phyloP scores from a whole-genome alignment of 2,329 filamentous ascomycete genomes.

The Colletotrichum filicis region DNA sequence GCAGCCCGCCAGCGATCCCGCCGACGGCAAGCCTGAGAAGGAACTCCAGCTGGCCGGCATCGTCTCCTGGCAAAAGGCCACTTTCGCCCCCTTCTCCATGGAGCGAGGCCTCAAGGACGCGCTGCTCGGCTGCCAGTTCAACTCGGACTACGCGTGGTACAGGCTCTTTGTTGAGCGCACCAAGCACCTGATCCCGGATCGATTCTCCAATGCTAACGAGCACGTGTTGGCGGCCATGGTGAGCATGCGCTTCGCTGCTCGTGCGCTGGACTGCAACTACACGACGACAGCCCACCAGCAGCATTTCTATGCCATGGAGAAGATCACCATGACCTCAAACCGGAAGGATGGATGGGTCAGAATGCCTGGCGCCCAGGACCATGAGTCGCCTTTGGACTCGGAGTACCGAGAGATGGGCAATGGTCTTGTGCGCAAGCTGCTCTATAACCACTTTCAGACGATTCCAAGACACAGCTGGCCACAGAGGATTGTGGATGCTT shows the following conservation, averaged over 20 bases:
- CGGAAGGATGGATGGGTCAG: background rate
- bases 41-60: conserved; percentile 1
- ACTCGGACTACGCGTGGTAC: conserved; percentile 3
- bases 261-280: background rate
- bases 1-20: background rate
- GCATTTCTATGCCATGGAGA: background rate
- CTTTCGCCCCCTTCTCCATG: conserved; percentile 1
- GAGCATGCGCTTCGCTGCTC: background rate
- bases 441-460: background rate
- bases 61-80: conserved; percentile 1
- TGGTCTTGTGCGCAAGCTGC: background rate
- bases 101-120: conserved; percentile 8
- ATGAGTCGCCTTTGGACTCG: background rate
- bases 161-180: background rate
- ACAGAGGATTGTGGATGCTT: too few species aligned
- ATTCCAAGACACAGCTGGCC: background rate
- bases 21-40: background rate
- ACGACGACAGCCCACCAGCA: background rate
- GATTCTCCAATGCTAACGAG: background rate
- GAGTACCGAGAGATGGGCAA: conserved; percentile 11
- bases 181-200: background rate
- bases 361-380: background rate
- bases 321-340: background rate
- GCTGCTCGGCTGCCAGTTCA: conserved; percentile 14
- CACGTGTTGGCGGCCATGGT: background rate